These are phyloP conservation scores for Fonsecaea monophora DNA, from an alignment of 2,329 filamentous ascomycete genomes.

Conservation along the genomic window DNA sequence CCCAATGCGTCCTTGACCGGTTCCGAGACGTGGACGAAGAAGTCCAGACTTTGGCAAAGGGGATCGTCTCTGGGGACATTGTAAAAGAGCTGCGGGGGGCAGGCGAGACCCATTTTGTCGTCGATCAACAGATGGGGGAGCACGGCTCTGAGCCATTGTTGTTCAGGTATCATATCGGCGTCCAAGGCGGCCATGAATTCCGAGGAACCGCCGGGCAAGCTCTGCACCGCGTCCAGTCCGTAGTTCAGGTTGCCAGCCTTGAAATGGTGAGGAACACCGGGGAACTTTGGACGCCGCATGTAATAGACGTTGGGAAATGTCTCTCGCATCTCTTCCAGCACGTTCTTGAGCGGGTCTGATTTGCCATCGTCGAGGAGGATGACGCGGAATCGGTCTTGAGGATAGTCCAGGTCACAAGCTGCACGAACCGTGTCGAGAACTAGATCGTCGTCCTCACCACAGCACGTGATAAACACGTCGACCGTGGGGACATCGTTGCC, in stretches of 20 bases:
- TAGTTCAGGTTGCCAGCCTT: conserved; percentile 56
- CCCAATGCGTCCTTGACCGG: conserved; percentile 43
- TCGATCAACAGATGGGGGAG: conserved; percentile 41
- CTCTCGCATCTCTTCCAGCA: conserved; percentile 46
- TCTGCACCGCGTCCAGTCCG: conserved; percentile 59
- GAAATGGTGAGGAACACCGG: conserved; percentile 42
- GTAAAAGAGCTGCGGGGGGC: conserved; percentile 45
- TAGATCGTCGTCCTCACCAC: conserved; percentile 62
- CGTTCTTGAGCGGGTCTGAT: conserved; percentile 47
- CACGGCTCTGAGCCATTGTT: conserved; percentile 43
- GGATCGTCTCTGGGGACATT: conserved; percentile 42
- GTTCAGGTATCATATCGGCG: conserved; percentile 46
- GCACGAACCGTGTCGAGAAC: conserved; percentile 63
- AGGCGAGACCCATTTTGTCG: conserved; percentile 46
- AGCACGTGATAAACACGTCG: conserved; percentile 64
- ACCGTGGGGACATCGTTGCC: conserved; percentile 60
- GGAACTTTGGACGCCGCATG: conserved; percentile 51
- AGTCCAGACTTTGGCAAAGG: conserved; percentile 43
- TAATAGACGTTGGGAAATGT: conserved; percentile 52
- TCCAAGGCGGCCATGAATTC: conserved; percentile 55
- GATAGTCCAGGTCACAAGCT: conserved; percentile 62
- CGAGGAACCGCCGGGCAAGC: conserved; percentile 62
- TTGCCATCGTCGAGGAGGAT: conserved; percentile 61
- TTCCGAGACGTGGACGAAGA: conserved; percentile 42
- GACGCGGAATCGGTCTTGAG: conserved; percentile 60